These are phyloP conservation scores for Diospyros lotus DNA, from an alignment of 148 eudicot species.

Conservation along the genomic window DNA sequence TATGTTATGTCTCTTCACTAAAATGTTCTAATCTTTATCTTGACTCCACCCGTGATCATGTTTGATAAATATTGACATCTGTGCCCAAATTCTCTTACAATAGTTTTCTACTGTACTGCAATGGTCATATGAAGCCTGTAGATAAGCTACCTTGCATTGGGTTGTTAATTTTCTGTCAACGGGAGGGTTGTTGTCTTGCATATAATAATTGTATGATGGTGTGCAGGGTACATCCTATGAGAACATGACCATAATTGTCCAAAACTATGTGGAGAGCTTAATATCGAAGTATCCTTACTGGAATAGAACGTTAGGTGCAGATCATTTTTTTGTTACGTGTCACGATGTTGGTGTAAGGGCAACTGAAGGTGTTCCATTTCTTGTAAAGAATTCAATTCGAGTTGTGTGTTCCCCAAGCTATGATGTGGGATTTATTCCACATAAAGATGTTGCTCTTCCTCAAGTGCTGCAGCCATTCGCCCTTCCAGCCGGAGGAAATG, in stretches of 20 bases:
- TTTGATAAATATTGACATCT: slow-evolving; percentile 2
- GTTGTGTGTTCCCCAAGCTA: slow-evolving; percentile 94
- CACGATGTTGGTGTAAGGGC: slow-evolving; percentile 98
- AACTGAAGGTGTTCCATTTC: slow-evolving; percentile 73
- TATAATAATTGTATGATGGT: slow-evolving; percentile 7
- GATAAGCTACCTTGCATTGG: background rate
- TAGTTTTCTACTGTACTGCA: background rate
- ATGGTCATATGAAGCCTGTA: background rate
- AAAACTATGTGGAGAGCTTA: slow-evolving; percentile 75
- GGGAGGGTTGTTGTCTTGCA: background rate
- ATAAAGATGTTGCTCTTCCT: slow-evolving; percentile 93
- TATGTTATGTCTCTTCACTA: background rate
- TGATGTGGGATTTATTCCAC: slow-evolving; percentile 88
- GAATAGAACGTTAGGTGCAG: slow-evolving; percentile 96
- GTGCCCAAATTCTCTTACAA: background rate
- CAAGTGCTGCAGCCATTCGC: slow-evolving; percentile 96
- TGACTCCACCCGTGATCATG: background rate
- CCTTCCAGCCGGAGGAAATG: slow-evolving; percentile 94
- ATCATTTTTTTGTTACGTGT: slow-evolving; percentile 93
- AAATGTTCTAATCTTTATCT: background rate
- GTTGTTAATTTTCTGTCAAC: background rate
- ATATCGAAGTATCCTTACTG: slow-evolving; percentile 82
- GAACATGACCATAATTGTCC: slow-evolving; percentile 83
- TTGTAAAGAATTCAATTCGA: slow-evolving; percentile 86
- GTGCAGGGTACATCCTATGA: slow-evolving; percentile 94